Evolutionary conservation across 169 alveolate genomes (phyloP), one percentile per base, ranked within the genome.

Genomic region (Cryptosporidium sp.): DNA sequence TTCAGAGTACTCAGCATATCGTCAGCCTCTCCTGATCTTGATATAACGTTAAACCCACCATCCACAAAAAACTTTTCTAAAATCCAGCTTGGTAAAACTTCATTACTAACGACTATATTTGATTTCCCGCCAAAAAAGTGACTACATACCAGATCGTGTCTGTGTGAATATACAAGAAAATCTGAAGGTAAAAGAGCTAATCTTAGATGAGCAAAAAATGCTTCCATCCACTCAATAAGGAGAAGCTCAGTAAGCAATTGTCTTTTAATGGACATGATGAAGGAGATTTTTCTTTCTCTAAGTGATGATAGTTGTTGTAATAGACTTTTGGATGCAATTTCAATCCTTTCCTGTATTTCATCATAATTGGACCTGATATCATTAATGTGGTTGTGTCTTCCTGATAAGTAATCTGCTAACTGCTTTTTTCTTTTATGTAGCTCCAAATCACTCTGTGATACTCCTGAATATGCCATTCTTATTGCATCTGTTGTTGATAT

Each of bases 151-250:
- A 80, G 23, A 65, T 80, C 89, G 29, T 80, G 89, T 23, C 89
- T 80, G 39, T 80, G 89, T n/a, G 89, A 80, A 48, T 80, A 80
- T 61, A 80, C 89, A 10, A 80, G 41, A 48, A 80, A 80, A 55
- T 80, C 89, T 29, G 89, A 80, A 31, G 89, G 89, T 5, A 80
- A 39, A 21, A 80, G 68, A 18, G 89, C 89, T 33, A 80, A 50
- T 80, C 89, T 80, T 12, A 80, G 45, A 29, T 80, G 89, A 26
- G 89, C 89, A 65, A 80, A 80, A 48, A 80, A 80, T 18, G 89
- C 97, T 91, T 95, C 97, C 92, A 94, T 92, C 98, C 98, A 95
- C 55, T 95, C 96, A 37, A 96, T 93, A 68, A 94, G 84, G 26
- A 94, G 84, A 59, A 95, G 37, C 85, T 96, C 97, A 50, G 94